These are phyloP conservation scores for Microbotryomycetes sp. DNA, from an alignment of 1,284 basidiomycete genomes.

Conservation along the genomic window DNA sequence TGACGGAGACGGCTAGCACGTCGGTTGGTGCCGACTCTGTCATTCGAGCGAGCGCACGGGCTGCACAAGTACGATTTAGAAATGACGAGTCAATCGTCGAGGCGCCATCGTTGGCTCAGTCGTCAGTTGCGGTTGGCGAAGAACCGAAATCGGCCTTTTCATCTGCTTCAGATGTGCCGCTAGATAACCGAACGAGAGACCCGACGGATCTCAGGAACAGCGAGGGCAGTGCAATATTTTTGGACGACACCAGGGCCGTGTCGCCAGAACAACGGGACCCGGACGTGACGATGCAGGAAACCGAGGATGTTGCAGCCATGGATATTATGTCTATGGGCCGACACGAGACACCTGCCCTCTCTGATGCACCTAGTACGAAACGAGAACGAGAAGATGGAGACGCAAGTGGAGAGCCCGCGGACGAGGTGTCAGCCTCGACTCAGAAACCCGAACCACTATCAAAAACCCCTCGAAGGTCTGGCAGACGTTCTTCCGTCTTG, in stretches of 20 bases:
- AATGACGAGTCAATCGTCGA: neutral
- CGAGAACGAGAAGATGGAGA: neutral
- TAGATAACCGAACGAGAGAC: neutral
- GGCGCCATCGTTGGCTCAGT: neutral
- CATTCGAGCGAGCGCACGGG: too few species aligned
- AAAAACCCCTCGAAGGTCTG: neutral
- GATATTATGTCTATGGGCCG: neutral
- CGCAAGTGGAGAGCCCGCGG: neutral
- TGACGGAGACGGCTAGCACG: conserved; percentile 1
- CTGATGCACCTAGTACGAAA: neutral
- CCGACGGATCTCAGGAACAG: neutral
- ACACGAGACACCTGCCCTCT: neutral
- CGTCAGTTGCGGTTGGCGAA: neutral
- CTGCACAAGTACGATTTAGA: neutral
- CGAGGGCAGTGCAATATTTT: neutral
- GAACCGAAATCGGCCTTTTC: conserved; percentile 18
- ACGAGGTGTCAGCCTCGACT: neutral
- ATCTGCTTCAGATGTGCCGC: conserved; percentile 1
- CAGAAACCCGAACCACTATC: neutral
- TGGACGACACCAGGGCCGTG: neutral
- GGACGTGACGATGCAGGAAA: neutral
- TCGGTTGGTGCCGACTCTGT: neutral
- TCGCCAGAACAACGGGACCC: neutral
- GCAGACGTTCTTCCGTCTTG: neutral
- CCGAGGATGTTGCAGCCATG: neutral